These are phyloP conservation scores for Fusarium setosum DNA, from an alignment of 2,329 filamentous ascomycete genomes.

Conservation along the genomic window DNA sequence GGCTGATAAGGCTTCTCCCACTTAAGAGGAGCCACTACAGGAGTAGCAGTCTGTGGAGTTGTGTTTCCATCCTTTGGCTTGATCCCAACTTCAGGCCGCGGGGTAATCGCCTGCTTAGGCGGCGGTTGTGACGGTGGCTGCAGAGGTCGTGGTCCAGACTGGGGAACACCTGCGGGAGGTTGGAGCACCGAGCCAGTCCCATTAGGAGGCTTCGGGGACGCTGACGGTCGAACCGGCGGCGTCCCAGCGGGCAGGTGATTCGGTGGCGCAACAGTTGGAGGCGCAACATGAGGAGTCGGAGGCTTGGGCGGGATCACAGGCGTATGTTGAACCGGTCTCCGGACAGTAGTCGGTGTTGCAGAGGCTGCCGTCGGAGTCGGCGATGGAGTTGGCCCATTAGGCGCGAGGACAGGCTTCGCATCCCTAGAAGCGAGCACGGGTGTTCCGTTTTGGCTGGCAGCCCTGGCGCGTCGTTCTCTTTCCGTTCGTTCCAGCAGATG, in stretches of 20 bases:
- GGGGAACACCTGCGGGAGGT: constrained; percentile 48
- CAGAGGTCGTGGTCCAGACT: constrained; percentile 45
- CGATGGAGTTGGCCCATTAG: constrained; percentile 41
- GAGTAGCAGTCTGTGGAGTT: constrained; percentile 35
- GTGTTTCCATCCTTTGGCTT: constrained; percentile 45
- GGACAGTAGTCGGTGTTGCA: constrained; percentile 36
- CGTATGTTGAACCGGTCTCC: constrained; percentile 47
- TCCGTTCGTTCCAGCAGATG: constrained; percentile 69
- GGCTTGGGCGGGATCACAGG: constrained; percentile 51
- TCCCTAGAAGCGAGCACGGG: constrained; percentile 49
- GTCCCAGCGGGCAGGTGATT: constrained; percentile 44
- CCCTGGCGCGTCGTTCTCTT: constrained; percentile 50
- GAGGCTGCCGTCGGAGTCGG: constrained; percentile 32
- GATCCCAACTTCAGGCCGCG: constrained; percentile 47
- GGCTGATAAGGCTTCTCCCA: constrained; percentile 58
- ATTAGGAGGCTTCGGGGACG: constrained; percentile 46
- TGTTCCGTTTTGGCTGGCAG: constrained; percentile 49
- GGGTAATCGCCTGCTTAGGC: constrained; percentile 46
- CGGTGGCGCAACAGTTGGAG: constrained; percentile 43
- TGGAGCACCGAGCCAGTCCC: constrained; percentile 50
- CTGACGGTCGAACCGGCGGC: constrained; percentile 43
- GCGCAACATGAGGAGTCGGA: constrained; percentile 31
- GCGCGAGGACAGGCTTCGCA: constrained; percentile 38
- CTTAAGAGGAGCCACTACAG: constrained; percentile 46
- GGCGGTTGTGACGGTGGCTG: constrained; percentile 41